A percentile compares a stretch with the other conserved stretches of the same genome.
Conservation (phyloP, 257 asterid species). For the Gynochthodes officinalis region DNA sequence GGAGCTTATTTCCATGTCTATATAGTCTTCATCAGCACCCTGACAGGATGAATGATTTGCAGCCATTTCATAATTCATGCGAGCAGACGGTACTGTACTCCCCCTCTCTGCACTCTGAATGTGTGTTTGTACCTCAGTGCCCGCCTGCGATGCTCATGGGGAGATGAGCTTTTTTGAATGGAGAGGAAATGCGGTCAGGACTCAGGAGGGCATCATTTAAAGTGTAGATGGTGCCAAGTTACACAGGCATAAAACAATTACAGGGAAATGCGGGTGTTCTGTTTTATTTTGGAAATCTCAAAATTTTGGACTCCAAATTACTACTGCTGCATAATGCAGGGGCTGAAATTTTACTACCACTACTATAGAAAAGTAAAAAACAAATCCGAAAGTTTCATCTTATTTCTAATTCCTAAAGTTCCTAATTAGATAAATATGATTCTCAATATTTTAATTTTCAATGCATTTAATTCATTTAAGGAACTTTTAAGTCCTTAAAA, state of each 20-base stretch:
- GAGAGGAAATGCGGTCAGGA: slow-evolving; percentile 15
- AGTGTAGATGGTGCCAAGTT: slow-evolving; percentile 59
- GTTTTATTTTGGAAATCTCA: background rate
- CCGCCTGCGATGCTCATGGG: slow-evolving; percentile 30
- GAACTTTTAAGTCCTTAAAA: too few relatives aligned
- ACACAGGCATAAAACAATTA: slow-evolving; percentile 34
- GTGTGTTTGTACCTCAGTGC: slow-evolving; percentile 8
- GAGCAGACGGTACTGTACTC: background rate
- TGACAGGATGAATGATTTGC: slow-evolving; percentile 11
- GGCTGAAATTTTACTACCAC: background rate
- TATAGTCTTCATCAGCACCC: slow-evolving; percentile 50
- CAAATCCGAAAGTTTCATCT: too few relatives aligned
- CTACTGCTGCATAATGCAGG: background rate
- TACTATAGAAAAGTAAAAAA: too few relatives aligned
- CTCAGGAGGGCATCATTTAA: slow-evolving; percentile 43
- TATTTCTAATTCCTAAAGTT: too few relatives aligned
- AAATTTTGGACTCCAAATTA: background rate
- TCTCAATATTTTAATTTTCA: too few relatives aligned
- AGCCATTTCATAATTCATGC: slow-evolving; percentile 40
- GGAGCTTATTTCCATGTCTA: slow-evolving; percentile 34
- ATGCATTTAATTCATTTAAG: too few relatives aligned
- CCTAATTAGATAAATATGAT: too few relatives aligned
- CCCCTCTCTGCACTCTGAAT: background rate
- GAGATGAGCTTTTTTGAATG: slow-evolving; percentile 30
- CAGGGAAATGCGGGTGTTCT: slow-evolving; percentile 5